Conservation (phyloP, 129 eudicot genomes). For the Flaveria bidentis region DNA sequence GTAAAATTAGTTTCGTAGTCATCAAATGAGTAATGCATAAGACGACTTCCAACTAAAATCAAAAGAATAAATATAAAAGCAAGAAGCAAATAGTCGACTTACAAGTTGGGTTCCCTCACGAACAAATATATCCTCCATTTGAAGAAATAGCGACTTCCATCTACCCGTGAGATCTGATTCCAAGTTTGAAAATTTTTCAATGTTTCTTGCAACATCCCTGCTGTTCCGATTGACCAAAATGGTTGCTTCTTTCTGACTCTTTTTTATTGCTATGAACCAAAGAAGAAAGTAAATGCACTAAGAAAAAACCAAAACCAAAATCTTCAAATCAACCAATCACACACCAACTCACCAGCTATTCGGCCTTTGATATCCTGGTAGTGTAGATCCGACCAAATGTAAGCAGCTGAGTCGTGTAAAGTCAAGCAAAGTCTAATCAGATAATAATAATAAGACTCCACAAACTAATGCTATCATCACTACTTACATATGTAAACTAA, state of each 20-base stretch:
- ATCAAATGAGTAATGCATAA: background rate
- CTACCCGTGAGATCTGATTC: constrained; percentile 65
- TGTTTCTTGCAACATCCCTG: constrained; percentile 40
- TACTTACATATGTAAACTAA: constrained; percentile 5
- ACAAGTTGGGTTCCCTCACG: constrained; percentile 82
- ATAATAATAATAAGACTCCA: constrained; percentile 11
- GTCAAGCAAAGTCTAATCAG: constrained; percentile 29
- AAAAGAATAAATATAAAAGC: background rate
- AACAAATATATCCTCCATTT: constrained; percentile 63
- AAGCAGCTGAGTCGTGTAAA: constrained; percentile 60
- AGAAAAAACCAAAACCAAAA: background rate
- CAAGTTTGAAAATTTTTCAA: constrained; percentile 36
- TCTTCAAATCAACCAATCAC: background rate
- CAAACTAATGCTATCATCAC: background rate
- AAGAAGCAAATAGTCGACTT: constrained; percentile 36
- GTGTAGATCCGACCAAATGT: constrained; percentile 88
- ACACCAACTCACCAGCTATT: constrained; percentile 56
- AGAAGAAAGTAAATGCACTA: background rate
- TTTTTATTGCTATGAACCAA: constrained; percentile 49
- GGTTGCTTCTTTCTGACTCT: constrained; percentile 89
- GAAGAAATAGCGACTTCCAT: constrained; percentile 83
- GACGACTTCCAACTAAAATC: constrained; percentile 8
- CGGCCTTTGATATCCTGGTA: constrained; percentile 91
- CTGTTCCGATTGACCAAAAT: constrained; percentile 55
- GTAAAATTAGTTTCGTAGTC: no score